Conservation (phyloP, 805 yeast species). For the Candida sanyiensis region DNA sequence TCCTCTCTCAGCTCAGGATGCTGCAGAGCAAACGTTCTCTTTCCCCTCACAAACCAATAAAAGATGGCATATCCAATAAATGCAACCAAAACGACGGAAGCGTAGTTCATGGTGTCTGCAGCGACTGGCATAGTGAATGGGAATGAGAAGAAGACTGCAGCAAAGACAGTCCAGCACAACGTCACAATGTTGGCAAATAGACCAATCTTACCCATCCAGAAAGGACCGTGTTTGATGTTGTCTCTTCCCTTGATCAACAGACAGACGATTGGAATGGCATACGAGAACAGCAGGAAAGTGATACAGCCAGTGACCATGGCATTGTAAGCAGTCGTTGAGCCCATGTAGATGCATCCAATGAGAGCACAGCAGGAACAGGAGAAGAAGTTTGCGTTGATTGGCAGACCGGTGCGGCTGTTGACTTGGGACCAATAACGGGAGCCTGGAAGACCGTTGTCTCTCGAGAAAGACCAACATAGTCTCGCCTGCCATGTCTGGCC, state of each 20-base stretch:
- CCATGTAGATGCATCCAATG: conserved; percentile 56
- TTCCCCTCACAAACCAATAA: conserved; percentile 47
- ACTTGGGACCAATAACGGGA: conserved; percentile 45
- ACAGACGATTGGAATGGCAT: conserved; percentile 49
- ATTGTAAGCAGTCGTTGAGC: conserved; percentile 59
- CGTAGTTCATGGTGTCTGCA: conserved; percentile 60
- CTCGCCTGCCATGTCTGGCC: conserved; percentile 68
- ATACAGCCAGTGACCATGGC: conserved; percentile 59
- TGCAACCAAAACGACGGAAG: conserved; percentile 49
- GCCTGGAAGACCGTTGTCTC: conserved; percentile 56
- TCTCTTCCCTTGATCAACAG: conserved; percentile 43
- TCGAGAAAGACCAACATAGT: conserved; percentile 59
- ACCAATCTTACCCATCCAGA: conserved; percentile 57
- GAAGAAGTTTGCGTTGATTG: conserved; percentile 51
- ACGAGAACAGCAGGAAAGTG: conserved; percentile 49
- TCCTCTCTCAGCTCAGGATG: conserved; percentile 16
- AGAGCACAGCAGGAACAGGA: conserved; percentile 46
- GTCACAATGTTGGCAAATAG: conserved; percentile 43
- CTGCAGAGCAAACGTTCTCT: conserved; percentile 25
- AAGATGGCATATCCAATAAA: conserved; percentile 36
- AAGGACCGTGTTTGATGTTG: conserved; percentile 54
- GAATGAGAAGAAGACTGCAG: conserved; percentile 55
- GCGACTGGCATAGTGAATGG: conserved; percentile 58
- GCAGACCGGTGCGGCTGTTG: conserved; percentile 42
- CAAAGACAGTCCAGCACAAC: conserved; percentile 51